Evolutionary conservation across 1,284 basidiomycete genomes (phyloP), one percentile per base, ranked within the genome.

Genomic region (Binderoboletus segoi): DNA sequence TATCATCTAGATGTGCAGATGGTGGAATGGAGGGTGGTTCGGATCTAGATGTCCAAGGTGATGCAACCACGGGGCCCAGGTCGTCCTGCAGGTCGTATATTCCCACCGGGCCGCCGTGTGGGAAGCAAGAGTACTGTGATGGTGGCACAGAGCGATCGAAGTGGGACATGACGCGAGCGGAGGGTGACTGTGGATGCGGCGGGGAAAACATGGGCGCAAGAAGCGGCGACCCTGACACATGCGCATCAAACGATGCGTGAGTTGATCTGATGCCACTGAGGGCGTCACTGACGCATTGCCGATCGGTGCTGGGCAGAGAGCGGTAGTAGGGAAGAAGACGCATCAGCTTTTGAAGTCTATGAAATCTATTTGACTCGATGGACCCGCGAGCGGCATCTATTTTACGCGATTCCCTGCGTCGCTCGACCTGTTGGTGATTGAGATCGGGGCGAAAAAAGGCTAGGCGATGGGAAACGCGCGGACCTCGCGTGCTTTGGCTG

Each of bases 401-500:
- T 33, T 71, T 75, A 46, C 80, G 81, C 8, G 75, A 71, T 51
- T 79, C 76, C 59, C 76, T 78, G 52, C 89, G 73, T 45, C 85
- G 77, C 57, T 80, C 75, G 16, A 74, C 66, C 83, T 86, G 55
- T n/a, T 30, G 35, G 21, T n/a, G 6, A 48, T 50, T 45, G 37
- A 48, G 50, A 57, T 61, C 44, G 49, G 59, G n/a, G 43, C 16
- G 20, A 42, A n/a, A n/a, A n/a, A n/a, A 46, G 23, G 30, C 24
- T 37, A 4, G 49, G 48, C 49, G 3, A 37, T 46, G 48, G n/a
- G 59, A n/a, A 60, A 63, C 41, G 30, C 33, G 61, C 73, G 53
- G 56, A 89, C 90, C 80, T 93, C 91, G 37, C 75, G 73, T 38
- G 80, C 76, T 67, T 93, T 93, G 3, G 90, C 91, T n/a, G 68